phyloP scores from a whole-genome alignment of 495 filamentous ascomycete genomes.

The Rhypophila decipiens region DNA sequence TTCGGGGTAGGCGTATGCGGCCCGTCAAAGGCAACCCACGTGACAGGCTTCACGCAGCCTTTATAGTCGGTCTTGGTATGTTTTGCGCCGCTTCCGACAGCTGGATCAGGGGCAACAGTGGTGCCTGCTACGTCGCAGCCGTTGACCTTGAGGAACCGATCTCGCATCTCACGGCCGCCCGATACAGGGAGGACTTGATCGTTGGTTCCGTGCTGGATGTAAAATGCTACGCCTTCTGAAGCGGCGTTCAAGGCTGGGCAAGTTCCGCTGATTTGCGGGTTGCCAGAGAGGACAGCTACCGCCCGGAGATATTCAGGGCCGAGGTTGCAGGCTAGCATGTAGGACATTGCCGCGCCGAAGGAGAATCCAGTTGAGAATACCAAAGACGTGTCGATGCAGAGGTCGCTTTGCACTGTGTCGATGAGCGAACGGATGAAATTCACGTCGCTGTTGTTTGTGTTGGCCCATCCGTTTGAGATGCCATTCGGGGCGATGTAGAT shows the following conservation, averaged over 20 bases:
- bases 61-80: slow-evolving; percentile 19
- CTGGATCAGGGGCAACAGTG: neutral
- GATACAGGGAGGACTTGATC: slow-evolving; percentile 34
- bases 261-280: slow-evolving; percentile 27
- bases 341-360: slow-evolving; percentile 44
- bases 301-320: slow-evolving; percentile 30
- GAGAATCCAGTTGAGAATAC: slow-evolving; percentile 40
- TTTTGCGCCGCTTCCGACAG: neutral
- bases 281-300: slow-evolving; percentile 35
- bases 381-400: slow-evolving; percentile 36
- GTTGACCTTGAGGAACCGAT: slow-evolving; percentile 36
- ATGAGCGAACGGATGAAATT: slow-evolving; percentile 30
- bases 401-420: slow-evolving; percentile 25
- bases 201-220: slow-evolving; percentile 34
- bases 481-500: slow-evolving; percentile 40
- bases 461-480: slow-evolving; percentile 39
- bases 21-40: slow-evolving; percentile 21
- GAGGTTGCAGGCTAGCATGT: slow-evolving; percentile 35
- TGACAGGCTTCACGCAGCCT: slow-evolving; percentile 26
- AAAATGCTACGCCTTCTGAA: slow-evolving; percentile 36
- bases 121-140: slow-evolving; percentile 15
- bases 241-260: slow-evolving; percentile 30
- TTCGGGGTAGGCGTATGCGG: slow-evolving; percentile 16
- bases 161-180: slow-evolving; percentile 28
- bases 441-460: slow-evolving; percentile 36